Conservation (phyloP, 2,329 filamentous ascomycete genomes). For the Fusarium sp. region DNA sequence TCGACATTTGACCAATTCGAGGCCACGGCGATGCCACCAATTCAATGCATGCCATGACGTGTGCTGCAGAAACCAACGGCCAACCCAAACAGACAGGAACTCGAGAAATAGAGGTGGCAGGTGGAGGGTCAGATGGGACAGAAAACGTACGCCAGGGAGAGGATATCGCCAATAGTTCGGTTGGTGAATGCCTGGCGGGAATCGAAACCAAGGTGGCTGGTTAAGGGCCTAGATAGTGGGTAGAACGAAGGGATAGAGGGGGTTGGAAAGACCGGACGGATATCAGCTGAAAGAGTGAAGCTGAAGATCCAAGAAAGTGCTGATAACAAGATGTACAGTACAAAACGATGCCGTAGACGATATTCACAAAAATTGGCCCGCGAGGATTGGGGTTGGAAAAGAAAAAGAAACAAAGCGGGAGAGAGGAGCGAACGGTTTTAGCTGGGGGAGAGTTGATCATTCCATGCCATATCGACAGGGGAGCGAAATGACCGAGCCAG, state of each 20-base stretch:
- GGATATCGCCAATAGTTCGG: constrained; percentile 48
- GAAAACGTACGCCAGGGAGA: constrained; percentile 46
- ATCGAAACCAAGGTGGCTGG: constrained; percentile 43
- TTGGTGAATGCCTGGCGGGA: constrained; percentile 38
- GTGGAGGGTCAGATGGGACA: constrained; percentile 38
- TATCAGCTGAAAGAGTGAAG: constrained; percentile 59
- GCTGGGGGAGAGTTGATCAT: constrained; percentile 29
- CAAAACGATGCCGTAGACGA: constrained; percentile 42
- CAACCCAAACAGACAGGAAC: constrained; percentile 26
- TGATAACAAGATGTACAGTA: constrained; percentile 45
- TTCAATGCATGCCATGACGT: constrained; percentile 42
- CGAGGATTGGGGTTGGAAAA: constrained; percentile 45
- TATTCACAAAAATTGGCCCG: constrained; percentile 46
- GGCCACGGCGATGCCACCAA: constrained; percentile 30
- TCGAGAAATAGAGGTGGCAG: constrained; percentile 35
- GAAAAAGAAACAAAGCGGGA: constrained; percentile 35
- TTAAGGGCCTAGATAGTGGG: constrained; percentile 28
- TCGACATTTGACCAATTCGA: constrained; percentile 26
- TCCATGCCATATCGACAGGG: constrained; percentile 32
- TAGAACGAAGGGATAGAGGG: constrained; percentile 39
- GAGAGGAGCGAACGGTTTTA: constrained; percentile 33
- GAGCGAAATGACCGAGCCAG: constrained; percentile 42
- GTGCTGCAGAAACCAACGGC: constrained; percentile 26
- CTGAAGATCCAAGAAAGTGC: constrained; percentile 50
- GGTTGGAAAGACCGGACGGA: constrained; percentile 54